Evolutionary conservation across 2,329 filamentous ascomycete genomes (phyloP).

Genomic region (Colletotrichum plurivorum): DNA sequence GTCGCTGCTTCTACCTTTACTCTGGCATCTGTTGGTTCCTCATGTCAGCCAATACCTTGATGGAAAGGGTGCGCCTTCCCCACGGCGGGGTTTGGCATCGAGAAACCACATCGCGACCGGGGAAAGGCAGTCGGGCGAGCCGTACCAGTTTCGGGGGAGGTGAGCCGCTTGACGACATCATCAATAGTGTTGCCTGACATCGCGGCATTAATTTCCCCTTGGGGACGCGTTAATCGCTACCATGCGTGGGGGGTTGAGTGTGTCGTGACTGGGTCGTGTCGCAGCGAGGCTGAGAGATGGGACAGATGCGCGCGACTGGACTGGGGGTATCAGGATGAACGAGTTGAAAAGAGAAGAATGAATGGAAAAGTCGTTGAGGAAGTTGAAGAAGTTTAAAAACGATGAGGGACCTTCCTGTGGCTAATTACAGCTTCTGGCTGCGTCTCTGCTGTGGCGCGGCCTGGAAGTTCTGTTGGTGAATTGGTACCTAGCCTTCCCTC

Average conservation of each 20-base stretch:
- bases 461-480: background rate
- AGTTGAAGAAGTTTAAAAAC: background rate
- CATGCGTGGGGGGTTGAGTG: constrained; percentile 49
- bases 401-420: background rate
- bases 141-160: constrained; percentile 68
- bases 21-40: constrained; percentile 76
- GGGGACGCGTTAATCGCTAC: constrained; percentile 51
- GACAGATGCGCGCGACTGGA: constrained; percentile 21
- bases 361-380: background rate
- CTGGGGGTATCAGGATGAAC: constrained; percentile 32
- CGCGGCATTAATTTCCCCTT: constrained; percentile 63
- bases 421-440: constrained; percentile 11
- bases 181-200: constrained; percentile 75
- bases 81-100: constrained; percentile 16
- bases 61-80: constrained; percentile 22
- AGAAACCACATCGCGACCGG: constrained; percentile 5
- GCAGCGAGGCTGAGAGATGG: constrained; percentile 30
- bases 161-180: constrained; percentile 73
- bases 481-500: constrained; percentile 17
- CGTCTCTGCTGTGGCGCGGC: background rate
- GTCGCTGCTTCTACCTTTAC: constrained; percentile 86
- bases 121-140: background rate
- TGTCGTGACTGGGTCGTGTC: constrained; percentile 40
- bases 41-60: constrained; percentile 29
- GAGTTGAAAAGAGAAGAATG: constrained; percentile 18